phyloP scores from a whole-genome alignment of 805 yeast species.

The Wickerhamiella sergipiensis region DNA sequence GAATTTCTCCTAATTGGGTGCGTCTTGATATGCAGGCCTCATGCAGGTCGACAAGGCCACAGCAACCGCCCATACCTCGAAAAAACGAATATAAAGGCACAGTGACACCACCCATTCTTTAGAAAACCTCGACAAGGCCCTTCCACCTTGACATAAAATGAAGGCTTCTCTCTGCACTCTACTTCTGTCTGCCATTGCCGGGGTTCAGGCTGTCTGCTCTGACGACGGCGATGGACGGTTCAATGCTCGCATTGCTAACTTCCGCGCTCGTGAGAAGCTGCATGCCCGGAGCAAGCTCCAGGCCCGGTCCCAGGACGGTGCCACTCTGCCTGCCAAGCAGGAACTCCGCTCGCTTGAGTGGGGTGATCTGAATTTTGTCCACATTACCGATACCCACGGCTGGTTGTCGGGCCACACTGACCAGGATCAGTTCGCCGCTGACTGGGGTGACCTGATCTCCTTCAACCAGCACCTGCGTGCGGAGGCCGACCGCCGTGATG shows the following conservation, averaged over 20 bases:
- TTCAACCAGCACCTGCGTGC: constrained; percentile 42
- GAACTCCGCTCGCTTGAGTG: constrained; percentile 2
- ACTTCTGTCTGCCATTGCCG: neutral
- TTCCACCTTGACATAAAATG: neutral
- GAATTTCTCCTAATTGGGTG: neutral
- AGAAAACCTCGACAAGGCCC: neutral
- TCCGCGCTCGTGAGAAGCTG: neutral
- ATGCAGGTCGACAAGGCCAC: neutral
- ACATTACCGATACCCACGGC: constrained; percentile 88
- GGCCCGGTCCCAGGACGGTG: constrained; percentile 4
- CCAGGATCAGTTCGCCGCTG: constrained; percentile 46
- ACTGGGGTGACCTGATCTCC: constrained; percentile 85
- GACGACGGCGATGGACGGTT: constrained; percentile 13
- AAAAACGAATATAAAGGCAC: neutral
- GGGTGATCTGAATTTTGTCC: constrained; percentile 60
- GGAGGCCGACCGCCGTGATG: constrained; percentile 32
- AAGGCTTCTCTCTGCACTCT: neutral
- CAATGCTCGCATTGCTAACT: constrained; percentile 6
- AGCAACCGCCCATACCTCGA: neutral
- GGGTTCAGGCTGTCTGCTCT: neutral
- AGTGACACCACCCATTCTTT: neutral
- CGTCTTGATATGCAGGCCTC: neutral
- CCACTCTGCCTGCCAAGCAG: constrained; percentile 2
- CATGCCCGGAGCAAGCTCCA: neutral
- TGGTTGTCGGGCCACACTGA: constrained; percentile 39